Conservation (phyloP, 495 filamentous ascomycete genomes). For the Penicillium angulare region DNA sequence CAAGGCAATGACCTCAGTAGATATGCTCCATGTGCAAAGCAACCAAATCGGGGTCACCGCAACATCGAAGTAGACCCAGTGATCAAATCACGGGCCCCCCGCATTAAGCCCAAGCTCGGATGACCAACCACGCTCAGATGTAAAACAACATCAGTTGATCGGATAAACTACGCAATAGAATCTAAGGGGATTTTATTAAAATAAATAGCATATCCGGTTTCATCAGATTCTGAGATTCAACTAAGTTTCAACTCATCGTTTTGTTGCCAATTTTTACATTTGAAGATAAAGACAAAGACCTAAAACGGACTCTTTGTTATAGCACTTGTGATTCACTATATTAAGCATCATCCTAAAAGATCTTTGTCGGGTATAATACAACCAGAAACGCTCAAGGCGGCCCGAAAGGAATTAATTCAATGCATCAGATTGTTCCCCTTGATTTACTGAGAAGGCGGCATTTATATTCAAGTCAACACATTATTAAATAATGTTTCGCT, state of each 20-base stretch:
- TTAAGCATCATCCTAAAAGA: neutral
- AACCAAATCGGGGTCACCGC: neutral
- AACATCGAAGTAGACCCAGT: constrained; percentile 12
- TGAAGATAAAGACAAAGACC: no score
- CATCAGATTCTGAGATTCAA: neutral
- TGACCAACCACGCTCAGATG: constrained; percentile 19
- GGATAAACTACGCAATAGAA: neutral
- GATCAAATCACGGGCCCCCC: constrained; percentile 19
- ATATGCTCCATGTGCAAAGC: neutral
- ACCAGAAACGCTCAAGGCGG: neutral
- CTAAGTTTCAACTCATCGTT: no score
- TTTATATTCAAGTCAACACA: neutral
- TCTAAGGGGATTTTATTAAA: neutral
- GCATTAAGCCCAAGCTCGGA: constrained; percentile 15
- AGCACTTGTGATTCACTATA: neutral
- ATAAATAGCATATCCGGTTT: neutral
- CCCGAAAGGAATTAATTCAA: neutral
- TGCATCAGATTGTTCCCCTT: neutral
- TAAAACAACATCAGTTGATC: constrained; percentile 19
- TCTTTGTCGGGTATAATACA: neutral
- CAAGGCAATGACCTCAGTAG: no score
- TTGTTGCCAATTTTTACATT: no score
- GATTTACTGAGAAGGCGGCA: neutral
- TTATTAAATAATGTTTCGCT: neutral
- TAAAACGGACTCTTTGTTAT: neutral